Conservation (phyloP, 2,329 filamentous ascomycete genomes). For the Periconia digitata region DNA sequence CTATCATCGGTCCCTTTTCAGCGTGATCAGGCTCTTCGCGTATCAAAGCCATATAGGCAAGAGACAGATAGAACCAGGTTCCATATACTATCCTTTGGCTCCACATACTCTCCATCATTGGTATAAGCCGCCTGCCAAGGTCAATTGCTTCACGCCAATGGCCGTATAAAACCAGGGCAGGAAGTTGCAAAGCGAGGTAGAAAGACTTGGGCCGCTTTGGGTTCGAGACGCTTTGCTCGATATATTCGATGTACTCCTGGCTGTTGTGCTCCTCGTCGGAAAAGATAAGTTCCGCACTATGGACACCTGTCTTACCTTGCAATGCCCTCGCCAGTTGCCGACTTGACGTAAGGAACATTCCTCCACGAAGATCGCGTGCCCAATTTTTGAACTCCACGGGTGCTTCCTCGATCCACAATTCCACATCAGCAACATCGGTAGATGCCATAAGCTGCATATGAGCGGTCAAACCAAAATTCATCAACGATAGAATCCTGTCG, state of each 20-base stretch:
- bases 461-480: conserved; percentile 69
- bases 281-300: conserved; percentile 60
- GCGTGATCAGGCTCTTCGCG: conserved; percentile 39
- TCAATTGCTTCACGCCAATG: conserved; percentile 45
- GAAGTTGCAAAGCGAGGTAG: conserved; percentile 62
- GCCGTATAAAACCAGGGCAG: conserved; percentile 47
- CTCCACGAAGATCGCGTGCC: conserved; percentile 70
- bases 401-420: conserved; percentile 70
- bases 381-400: conserved; percentile 74
- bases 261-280: conserved; percentile 68
- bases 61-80: conserved; percentile 46
- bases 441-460: conserved; percentile 70
- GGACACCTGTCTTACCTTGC: conserved; percentile 69
- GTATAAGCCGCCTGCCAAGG: conserved; percentile 46
- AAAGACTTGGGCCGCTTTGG: conserved; percentile 66
- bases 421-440: conserved; percentile 69
- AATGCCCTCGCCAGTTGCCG: conserved; percentile 69
- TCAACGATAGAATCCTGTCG: conserved; percentile 70
- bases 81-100: conserved; percentile 48
- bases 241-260: conserved; percentile 54
- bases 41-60: conserved; percentile 45
- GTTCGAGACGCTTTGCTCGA: conserved; percentile 55
- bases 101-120: conserved; percentile 47
- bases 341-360: conserved; percentile 66
- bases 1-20: conserved; percentile 53